A percentile compares a stretch with the other conserved stretches of the same genome.
Evolutionary conservation across 2,329 filamentous ascomycete species (phyloP).

Genomic region (Aspergillus phoenicis): DNA sequence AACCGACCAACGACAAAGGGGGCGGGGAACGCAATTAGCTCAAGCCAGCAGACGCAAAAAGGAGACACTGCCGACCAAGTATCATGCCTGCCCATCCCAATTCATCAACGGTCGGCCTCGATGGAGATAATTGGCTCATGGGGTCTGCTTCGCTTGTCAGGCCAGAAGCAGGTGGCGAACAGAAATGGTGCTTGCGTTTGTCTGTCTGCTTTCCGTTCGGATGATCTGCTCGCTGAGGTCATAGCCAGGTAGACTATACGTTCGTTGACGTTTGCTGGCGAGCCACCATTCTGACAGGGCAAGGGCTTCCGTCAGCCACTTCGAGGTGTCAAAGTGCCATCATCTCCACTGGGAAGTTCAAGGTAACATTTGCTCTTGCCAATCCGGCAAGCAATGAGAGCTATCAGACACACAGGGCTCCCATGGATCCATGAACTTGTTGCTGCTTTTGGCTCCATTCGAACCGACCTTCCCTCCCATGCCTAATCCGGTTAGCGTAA

Average conservation of each 20-base stretch:
- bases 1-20: background rate
- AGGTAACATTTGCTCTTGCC: background rate
- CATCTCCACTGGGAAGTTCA: background rate
- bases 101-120: background rate
- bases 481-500: background rate
- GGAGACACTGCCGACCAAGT: background rate
- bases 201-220: background rate
- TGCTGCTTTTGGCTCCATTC: background rate
- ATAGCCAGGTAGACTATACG: background rate
- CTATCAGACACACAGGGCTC: background rate
- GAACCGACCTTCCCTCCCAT: background rate
- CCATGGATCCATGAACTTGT: background rate
- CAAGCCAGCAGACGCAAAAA: background rate
- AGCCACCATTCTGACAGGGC: background rate
- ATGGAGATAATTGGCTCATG: background rate
- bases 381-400: background rate
- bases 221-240: conserved; percentile 12
- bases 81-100: background rate
- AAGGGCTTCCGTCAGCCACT: background rate
- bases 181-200: background rate
- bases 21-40: background rate
- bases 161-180: background rate
- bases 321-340: background rate
- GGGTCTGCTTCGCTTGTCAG: background rate
- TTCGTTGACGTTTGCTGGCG: conserved; percentile 1